Percentiles rank a stretch among this genome's conserved stretches.
Evolutionary conservation across 2,329 filamentous ascomycete genomes (phyloP).

Genomic region (Cryoendolithus antarcticus): DNA sequence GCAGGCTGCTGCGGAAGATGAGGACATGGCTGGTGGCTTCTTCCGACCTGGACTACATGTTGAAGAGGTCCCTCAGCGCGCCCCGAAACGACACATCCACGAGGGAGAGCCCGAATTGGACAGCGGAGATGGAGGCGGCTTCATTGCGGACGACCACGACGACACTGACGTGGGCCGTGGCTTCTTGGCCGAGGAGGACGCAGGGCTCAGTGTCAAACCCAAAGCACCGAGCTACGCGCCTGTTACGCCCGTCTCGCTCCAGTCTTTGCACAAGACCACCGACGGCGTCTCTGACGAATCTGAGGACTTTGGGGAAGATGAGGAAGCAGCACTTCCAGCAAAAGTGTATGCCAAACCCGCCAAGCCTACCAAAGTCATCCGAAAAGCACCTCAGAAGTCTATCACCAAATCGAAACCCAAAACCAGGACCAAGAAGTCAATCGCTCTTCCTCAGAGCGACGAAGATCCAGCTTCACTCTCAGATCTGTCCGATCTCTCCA

Average conservation of each 20-base stretch:
- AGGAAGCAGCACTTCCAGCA: conserved; percentile 3
- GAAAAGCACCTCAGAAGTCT: conserved; percentile 1
- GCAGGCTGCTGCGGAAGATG: conserved; percentile 8
- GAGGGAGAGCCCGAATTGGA: conserved; percentile 6
- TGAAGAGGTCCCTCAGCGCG: conserved; percentile 21
- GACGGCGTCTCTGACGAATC: conserved; percentile 18
- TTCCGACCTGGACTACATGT: conserved; percentile 27
- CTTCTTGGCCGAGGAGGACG: conserved; percentile 22
- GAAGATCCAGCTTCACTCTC: conserved; percentile 4
- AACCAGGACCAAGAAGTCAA: not conserved
- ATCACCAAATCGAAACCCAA: conserved; percentile 3
- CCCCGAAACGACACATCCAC: conserved; percentile 5
- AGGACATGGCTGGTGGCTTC: conserved; percentile 28
- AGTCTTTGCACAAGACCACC: conserved; percentile 12
- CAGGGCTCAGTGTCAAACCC: conserved; percentile 11
- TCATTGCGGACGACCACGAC: conserved; percentile 16
- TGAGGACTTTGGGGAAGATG: conserved; percentile 5
- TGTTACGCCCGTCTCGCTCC: conserved; percentile 15
- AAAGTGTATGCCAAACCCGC: not conserved
- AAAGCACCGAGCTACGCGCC: conserved; percentile 7
- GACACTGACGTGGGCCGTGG: conserved; percentile 24
- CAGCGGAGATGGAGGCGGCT: conserved; percentile 14
- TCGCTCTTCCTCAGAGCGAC: not conserved
- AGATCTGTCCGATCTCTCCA: conserved; percentile 3
- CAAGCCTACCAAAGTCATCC: conserved; percentile 2